Percentiles rank a stretch among this genome's conserved stretches.
Conservation (phyloP, 1,284 basidiomycete species). For the Leccinum pallidistipes region DNA sequence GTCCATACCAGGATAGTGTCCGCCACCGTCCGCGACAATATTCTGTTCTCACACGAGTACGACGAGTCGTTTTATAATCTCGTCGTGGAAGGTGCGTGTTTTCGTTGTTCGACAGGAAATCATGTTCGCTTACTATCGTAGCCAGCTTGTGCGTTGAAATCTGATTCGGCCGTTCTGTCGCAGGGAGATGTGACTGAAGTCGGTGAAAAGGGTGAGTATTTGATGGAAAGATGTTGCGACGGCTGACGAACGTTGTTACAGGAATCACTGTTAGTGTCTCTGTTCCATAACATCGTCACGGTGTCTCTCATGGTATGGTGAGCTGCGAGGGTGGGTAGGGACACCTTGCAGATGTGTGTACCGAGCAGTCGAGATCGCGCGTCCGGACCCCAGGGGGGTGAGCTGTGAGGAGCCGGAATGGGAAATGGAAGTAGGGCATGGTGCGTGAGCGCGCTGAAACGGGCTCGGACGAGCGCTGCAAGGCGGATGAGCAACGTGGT, state of each 20-base stretch:
- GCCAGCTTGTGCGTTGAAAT: conserved; percentile 82
- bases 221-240: conserved; percentile 32
- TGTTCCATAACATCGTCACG: neutral
- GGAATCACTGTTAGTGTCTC: conserved; percentile 31
- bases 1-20: conserved; percentile 66
- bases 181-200: conserved; percentile 77
- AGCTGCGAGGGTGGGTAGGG: too few relatives aligned
- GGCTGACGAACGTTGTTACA: conserved; percentile 24
- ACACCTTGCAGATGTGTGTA: too few relatives aligned
- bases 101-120: neutral
- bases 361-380: too few relatives aligned
- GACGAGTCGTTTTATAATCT: conserved; percentile 77
- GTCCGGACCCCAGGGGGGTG: too few relatives aligned
- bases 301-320: neutral
- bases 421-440: too few relatives aligned
- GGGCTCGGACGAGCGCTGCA: too few relatives aligned
- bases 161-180: conserved; percentile 76
- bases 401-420: too few relatives aligned
- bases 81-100: conserved; percentile 67
- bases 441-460: too few relatives aligned
- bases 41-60: conserved; percentile 87
- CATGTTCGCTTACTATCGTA: neutral
- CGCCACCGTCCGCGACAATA: conserved; percentile 84
- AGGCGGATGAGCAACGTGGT: too few relatives aligned
- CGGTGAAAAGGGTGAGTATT: conserved; percentile 50